These are phyloP conservation scores for Nemania sp. DNA, from an alignment of 2,329 filamentous ascomycete species.

Conservation along the genomic window DNA sequence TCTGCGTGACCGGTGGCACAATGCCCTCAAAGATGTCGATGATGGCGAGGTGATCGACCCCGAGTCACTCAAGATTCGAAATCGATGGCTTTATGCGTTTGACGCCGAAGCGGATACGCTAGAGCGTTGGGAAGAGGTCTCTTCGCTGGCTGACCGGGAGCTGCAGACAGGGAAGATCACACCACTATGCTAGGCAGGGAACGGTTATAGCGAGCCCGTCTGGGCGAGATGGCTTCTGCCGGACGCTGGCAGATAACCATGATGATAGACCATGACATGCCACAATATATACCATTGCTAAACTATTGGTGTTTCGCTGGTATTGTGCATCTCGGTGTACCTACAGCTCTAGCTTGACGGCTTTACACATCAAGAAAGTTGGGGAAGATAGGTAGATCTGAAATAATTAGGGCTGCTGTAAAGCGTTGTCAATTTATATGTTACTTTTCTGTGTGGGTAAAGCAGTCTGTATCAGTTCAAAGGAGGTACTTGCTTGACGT, in stretches of 20 bases:
- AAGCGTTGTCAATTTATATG: too few species aligned
- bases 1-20: constrained; percentile 50
- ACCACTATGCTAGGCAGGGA: constrained; percentile 40
- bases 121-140: constrained; percentile 49
- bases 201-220: background rate
- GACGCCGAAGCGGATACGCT: constrained; percentile 51
- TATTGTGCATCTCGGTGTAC: background rate
- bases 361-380: background rate
- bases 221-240: too few species aligned
- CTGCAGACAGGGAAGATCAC: constrained; percentile 44
- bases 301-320: too few species aligned
- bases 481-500: background rate
- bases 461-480: too few species aligned
- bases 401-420: too few species aligned
- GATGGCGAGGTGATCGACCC: constrained; percentile 50
- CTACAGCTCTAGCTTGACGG: background rate
- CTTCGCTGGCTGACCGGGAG: constrained; percentile 43
- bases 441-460: too few species aligned
- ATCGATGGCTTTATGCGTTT: constrained; percentile 52
- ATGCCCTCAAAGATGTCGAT: constrained; percentile 47
- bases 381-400: background rate
- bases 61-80: constrained; percentile 52
- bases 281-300: too few species aligned
- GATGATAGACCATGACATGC: too few species aligned
- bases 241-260: too few species aligned